Conservation (phyloP, 768 basidiomycete species). For the Russula compacta region DNA sequence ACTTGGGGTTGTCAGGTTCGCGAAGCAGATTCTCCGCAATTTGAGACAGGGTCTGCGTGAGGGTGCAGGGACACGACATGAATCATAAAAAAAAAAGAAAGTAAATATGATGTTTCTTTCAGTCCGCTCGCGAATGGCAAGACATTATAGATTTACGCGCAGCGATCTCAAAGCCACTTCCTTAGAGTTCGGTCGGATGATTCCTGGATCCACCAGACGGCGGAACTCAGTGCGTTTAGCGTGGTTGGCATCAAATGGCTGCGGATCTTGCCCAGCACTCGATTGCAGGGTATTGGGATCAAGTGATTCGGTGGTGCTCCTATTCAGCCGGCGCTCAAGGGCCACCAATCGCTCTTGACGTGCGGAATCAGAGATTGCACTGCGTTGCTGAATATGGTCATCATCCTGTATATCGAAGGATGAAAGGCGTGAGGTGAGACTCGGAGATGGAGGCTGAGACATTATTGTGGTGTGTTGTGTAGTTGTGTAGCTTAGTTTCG, state of each 20-base stretch:
- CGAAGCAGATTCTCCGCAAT: constrained; percentile 66
- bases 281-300: neutral
- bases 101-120: neutral
- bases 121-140: constrained; percentile 15
- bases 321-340: constrained; percentile 23
- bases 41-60: constrained; percentile 48
- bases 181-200: constrained; percentile 59
- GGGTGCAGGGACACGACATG: neutral
- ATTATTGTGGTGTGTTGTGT: neutral
- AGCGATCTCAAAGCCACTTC: constrained; percentile 52
- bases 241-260: constrained; percentile 38
- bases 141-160: constrained; percentile 38
- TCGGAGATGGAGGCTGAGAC: neutral
- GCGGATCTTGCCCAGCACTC: neutral
- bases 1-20: constrained; percentile 68
- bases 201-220: constrained; percentile 71
- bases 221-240: constrained; percentile 65
- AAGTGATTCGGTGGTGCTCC: neutral
- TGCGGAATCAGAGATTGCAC: constrained; percentile 34
- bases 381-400: neutral
- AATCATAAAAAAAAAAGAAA: neutral
- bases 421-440: neutral
- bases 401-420: neutral
- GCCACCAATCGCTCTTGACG: constrained; percentile 44
- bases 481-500: too few species aligned